Conservation (phyloP, 768 basidiomycete species). For the Naganishia vishniacii region DNA sequence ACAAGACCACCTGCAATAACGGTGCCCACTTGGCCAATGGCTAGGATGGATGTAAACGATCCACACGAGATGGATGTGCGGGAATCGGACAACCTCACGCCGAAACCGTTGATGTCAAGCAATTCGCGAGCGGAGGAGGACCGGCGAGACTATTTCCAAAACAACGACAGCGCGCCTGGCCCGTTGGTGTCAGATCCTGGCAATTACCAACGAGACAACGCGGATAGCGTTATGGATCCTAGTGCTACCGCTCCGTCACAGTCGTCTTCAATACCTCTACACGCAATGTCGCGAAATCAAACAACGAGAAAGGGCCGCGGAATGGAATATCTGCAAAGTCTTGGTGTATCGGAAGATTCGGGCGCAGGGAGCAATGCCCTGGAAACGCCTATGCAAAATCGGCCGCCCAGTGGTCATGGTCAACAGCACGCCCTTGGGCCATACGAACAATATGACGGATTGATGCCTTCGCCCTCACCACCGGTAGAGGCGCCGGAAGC, state of each 20-base stretch:
- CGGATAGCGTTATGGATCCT: background rate
- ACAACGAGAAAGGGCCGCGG: constrained; percentile 8
- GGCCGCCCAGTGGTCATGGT: background rate
- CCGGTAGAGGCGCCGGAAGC: background rate
- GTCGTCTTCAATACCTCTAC: background rate
- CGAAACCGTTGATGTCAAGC: background rate
- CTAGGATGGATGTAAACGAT: background rate
- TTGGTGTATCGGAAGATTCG: background rate
- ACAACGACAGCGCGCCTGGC: background rate
- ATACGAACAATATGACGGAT: background rate
- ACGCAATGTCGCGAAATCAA: background rate
- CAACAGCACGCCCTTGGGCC: background rate
- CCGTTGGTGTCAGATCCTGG: background rate
- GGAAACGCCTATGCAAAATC: background rate
- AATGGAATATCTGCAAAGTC: constrained; percentile 10
- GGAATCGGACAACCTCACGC: background rate
- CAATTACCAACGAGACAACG: background rate
- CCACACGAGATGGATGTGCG: background rate
- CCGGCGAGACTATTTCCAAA: background rate
- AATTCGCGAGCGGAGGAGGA: background rate
- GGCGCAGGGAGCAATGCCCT: background rate
- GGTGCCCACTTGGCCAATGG: constrained; percentile 1
- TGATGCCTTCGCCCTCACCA: background rate
- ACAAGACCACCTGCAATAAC: constrained; percentile 5
- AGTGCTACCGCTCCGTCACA: background rate